Evolutionary conservation across 1,139 yeast genomes (phyloP).

Genomic region (Ogataea hybrid): DNA sequence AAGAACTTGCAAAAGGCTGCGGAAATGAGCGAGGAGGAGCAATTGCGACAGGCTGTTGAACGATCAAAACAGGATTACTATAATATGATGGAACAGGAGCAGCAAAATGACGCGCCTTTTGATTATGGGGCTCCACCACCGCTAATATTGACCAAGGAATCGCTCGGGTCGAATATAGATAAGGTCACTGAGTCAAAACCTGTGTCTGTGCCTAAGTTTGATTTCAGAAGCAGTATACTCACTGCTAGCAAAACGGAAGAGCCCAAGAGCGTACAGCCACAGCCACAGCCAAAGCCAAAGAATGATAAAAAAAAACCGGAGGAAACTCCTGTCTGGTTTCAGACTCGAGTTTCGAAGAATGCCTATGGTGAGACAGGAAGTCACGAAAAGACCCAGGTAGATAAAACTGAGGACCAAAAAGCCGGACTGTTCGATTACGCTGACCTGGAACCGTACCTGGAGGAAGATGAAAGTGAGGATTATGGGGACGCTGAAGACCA

Average conservation of each 20-base stretch:
- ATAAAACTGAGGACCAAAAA: conserved; percentile 42
- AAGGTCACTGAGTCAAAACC: background rate
- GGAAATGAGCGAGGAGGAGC: background rate
- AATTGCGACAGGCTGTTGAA: conserved; percentile 38
- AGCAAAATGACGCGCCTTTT: conserved; percentile 5
- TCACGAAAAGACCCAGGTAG: background rate
- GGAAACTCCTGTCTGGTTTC: conserved; percentile 30
- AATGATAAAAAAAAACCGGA: conserved; percentile 4
- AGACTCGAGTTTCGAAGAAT: conserved; percentile 8
- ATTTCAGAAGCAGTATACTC: conserved; percentile 11
- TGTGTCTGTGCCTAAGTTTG: conserved; percentile 11
- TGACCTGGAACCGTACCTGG: conserved; percentile 39
- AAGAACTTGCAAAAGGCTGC: conserved; percentile 4
- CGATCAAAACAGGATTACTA: conserved; percentile 37
- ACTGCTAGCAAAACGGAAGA: conserved; percentile 1
- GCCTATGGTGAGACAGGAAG: conserved; percentile 10
- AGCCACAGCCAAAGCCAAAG: background rate
- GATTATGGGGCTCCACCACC: conserved; percentile 19
- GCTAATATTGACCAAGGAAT: conserved; percentile 18
- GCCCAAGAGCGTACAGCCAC: background rate
- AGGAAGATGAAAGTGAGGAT: conserved; percentile 15
- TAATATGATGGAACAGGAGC: conserved; percentile 17
- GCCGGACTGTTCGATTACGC: conserved; percentile 51
- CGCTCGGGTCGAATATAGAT: conserved; percentile 9
- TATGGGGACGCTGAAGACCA: background rate